Percentiles rank a stretch among this genome's conserved stretches.
phyloP scores from a whole-genome alignment of 805 yeast genomes.

The Pichia scutulata region DNA sequence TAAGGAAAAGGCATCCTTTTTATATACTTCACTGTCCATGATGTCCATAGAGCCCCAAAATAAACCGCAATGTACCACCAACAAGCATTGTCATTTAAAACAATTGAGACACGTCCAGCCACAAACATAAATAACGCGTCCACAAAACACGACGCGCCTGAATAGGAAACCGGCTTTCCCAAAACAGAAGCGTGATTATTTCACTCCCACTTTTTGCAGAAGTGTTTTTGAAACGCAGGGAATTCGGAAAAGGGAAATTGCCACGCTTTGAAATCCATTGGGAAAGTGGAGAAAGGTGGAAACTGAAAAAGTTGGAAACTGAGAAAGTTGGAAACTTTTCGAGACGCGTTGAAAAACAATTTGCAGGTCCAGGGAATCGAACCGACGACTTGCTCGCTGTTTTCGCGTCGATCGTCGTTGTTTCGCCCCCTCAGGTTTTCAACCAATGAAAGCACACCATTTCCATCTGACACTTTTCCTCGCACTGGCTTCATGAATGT shows the following conservation, averaged over 20 bases:
- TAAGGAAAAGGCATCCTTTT: background rate
- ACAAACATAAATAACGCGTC: background rate
- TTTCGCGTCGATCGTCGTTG: background rate
- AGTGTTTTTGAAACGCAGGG: no score
- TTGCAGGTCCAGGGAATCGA: no score
- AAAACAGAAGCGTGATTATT: background rate
- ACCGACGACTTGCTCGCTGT: no score
- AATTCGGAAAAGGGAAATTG: no score
- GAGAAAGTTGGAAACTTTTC: no score
- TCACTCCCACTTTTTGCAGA: no score
- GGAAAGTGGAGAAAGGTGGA: background rate
- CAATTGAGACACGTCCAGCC: background rate
- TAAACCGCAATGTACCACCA: no score
- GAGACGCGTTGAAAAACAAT: no score
- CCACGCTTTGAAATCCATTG: no score
- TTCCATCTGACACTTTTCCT: background rate
- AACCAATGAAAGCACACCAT: background rate
- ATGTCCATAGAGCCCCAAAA: no score
- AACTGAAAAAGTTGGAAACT: background rate
- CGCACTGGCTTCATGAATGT: background rate
- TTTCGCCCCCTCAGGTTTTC: background rate
- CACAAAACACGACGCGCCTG: background rate
- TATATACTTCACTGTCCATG: no score
- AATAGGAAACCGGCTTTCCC: background rate
- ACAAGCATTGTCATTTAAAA: background rate